phyloP scores from a whole-genome alignment of 108 stramenopile species.

The Stephanodiscus minutulus region DNA sequence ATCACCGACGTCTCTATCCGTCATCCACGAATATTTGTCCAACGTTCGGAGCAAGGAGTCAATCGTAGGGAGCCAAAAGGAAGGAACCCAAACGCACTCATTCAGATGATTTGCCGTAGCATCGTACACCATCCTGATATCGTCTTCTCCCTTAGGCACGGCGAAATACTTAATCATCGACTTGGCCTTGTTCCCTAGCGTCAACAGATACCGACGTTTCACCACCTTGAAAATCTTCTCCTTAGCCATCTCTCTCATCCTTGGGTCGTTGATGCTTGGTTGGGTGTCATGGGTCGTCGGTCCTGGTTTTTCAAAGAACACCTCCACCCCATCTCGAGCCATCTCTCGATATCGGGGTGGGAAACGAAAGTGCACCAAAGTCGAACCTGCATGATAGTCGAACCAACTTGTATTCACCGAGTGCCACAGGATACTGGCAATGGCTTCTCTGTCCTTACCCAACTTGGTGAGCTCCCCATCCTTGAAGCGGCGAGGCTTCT shows the following conservation, averaged over 20 bases:
- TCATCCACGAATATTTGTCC: conserved; percentile 6
- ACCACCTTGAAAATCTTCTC: conserved; percentile 42
- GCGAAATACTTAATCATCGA: conserved; percentile 42
- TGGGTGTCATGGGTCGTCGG: conserved; percentile 4
- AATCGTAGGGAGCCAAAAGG: conserved; percentile 51
- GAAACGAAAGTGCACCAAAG: conserved; percentile 12
- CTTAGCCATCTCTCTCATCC: not conserved
- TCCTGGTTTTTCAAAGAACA: conserved; percentile 10
- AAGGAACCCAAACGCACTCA: conserved; percentile 40
- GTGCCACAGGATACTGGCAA: conserved; percentile 18
- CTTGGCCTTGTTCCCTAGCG: not conserved
- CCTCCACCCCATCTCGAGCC: conserved; percentile 16
- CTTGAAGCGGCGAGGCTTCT: not conserved
- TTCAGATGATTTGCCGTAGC: conserved; percentile 49
- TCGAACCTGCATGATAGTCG: conserved; percentile 17
- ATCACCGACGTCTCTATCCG: not conserved
- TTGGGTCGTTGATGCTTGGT: conserved; percentile 1
- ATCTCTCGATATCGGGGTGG: conserved; percentile 15
- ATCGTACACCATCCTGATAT: conserved; percentile 45
- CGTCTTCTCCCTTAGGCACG: conserved; percentile 41
- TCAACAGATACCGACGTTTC: conserved; percentile 18
- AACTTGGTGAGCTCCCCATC: not conserved
- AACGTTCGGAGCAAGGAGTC: conserved; percentile 4
- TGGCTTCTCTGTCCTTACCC: conserved; percentile 1
- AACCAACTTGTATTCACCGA: conserved; percentile 13